Evolutionary conservation across 2,329 filamentous ascomycete genomes (phyloP).

Genomic region (Aspergillus ibericus): DNA sequence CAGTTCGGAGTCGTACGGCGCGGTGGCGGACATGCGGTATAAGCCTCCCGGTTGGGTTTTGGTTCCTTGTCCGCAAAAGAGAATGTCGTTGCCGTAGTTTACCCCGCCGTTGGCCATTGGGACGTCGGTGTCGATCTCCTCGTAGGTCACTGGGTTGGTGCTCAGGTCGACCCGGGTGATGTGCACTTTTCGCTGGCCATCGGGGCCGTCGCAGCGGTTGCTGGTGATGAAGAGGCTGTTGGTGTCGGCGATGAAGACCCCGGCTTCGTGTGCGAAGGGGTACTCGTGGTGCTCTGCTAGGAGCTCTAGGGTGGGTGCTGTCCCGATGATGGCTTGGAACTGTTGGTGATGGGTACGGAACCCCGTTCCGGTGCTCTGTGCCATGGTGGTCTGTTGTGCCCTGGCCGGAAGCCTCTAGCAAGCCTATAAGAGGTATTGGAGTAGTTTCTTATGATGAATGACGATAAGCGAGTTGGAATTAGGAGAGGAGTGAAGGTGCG

Average conservation of each 20-base stretch:
- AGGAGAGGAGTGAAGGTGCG: not conserved
- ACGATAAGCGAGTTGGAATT: too few species aligned
- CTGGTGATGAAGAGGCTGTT: slow-evolving; percentile 42
- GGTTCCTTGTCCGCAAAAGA: slow-evolving; percentile 47
- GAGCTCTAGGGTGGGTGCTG: slow-evolving; percentile 35
- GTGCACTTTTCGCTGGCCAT: slow-evolving; percentile 22
- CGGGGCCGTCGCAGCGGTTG: slow-evolving; percentile 26
- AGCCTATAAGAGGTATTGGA: too few species aligned
- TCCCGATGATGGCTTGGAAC: slow-evolving; percentile 37
- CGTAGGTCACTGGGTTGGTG: slow-evolving; percentile 1
- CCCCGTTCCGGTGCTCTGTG: not conserved
- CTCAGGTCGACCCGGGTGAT: slow-evolving; percentile 21
- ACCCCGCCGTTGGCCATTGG: slow-evolving; percentile 53
- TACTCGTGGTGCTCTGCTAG: slow-evolving; percentile 40
- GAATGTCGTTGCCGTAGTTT: slow-evolving; percentile 45
- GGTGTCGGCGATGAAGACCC: slow-evolving; percentile 35
- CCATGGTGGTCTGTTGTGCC: not conserved
- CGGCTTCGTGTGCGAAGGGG: slow-evolving; percentile 54
- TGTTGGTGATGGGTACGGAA: slow-evolving; percentile 19
- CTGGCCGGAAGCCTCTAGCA: too few species aligned
- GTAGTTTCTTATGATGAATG: too few species aligned
- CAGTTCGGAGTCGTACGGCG: slow-evolving; percentile 24
- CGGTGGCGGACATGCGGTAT: slow-evolving; percentile 15
- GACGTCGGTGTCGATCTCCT: slow-evolving; percentile 33
- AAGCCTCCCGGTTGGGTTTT: slow-evolving; percentile 13